phyloP scores from a whole-genome alignment of 2,329 filamentous ascomycete genomes.

The Fusarium heterosporum region DNA sequence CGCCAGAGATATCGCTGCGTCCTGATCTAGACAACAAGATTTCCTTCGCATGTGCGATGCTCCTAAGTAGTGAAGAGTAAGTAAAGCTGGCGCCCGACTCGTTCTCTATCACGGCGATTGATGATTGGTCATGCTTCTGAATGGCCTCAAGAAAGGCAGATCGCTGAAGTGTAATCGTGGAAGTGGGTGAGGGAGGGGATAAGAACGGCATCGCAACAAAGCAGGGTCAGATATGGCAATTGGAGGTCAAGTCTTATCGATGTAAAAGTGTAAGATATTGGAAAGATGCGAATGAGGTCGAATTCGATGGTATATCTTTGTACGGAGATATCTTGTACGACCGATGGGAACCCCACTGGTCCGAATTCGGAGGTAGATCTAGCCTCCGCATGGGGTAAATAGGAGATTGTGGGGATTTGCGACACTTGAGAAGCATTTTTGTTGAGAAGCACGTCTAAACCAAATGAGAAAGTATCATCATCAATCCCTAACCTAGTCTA shows the following conservation, averaged over 20 bases:
- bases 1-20: constrained; percentile 59
- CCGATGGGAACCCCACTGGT: too few species aligned
- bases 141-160: constrained; percentile 12
- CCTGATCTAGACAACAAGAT: not conserved
- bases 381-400: too few species aligned
- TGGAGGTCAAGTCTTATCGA: too few species aligned
- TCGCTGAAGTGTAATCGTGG: not conserved
- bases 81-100: not conserved
- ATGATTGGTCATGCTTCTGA: not conserved
- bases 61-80: not conserved
- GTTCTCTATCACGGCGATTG: constrained; percentile 5
- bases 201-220: not conserved
- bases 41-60: not conserved
- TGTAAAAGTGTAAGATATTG: too few species aligned
- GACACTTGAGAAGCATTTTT: too few species aligned
- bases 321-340: too few species aligned
- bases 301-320: too few species aligned
- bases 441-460: too few species aligned
- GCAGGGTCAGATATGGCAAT: too few species aligned
- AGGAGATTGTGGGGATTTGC: too few species aligned
- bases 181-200: not conserved
- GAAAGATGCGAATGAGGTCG: too few species aligned
- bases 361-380: too few species aligned
- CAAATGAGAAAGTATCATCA: not conserved
- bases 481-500: not conserved